These are phyloP conservation scores for Brassica rapa DNA, from an alignment of 345 rosid species.

Conservation along the genomic window DNA sequence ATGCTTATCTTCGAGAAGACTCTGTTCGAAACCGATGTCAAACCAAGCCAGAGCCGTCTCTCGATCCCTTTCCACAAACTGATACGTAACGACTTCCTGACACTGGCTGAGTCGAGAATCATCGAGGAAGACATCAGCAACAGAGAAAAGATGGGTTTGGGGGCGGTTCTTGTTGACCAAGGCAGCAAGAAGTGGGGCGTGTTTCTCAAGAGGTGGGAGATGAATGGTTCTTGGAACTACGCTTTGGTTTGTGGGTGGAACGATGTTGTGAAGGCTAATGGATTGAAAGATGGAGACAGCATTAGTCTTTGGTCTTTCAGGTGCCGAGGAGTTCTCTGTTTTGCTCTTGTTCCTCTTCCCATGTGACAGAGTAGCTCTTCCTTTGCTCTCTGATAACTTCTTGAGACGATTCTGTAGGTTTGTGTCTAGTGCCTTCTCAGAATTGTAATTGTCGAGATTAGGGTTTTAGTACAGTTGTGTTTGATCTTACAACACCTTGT, in stretches of 20 bases:
- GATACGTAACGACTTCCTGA: constrained; percentile 21
- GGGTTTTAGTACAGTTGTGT: background rate
- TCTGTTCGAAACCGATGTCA: background rate
- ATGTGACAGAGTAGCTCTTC: constrained; percentile 3
- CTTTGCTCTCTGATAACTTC: background rate
- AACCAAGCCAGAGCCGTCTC: constrained; percentile 13
- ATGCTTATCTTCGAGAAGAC: background rate
- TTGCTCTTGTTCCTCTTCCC: constrained; percentile 14
- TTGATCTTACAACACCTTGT: background rate
- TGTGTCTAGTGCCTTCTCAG: no score
- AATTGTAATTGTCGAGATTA: no score
- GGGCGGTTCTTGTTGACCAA: background rate
- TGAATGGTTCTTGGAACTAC: constrained; percentile 1
- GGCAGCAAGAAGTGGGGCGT: background rate
- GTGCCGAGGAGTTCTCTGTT: constrained; percentile 10
- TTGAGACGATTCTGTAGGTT: background rate
- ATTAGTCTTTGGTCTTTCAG: constrained; percentile 24
- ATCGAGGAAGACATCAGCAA: background rate
- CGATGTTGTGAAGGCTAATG: background rate
- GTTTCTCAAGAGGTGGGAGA: constrained; percentile 7
- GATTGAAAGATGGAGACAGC: background rate
- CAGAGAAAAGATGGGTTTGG: background rate
- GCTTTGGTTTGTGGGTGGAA: constrained; percentile 20
- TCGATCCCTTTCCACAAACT: constrained; percentile 11
- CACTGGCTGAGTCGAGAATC: background rate